Conservation (phyloP, 2,329 filamentous ascomycete species). For the Orbilia javanica region DNA sequence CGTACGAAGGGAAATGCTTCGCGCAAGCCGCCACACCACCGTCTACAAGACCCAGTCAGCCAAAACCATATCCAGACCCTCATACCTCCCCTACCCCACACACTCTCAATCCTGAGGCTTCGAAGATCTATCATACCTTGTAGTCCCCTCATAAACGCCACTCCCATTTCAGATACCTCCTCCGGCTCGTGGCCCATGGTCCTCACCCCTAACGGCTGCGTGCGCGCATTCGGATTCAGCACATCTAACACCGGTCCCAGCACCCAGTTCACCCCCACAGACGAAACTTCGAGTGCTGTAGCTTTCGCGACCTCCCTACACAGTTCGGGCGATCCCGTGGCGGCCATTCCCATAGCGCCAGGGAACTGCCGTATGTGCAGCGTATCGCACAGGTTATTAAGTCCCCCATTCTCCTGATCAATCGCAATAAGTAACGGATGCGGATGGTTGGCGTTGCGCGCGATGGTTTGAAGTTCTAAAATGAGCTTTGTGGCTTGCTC, state of each 20-base stretch:
- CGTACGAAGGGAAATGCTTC: constrained; percentile 97
- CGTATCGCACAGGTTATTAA: constrained; percentile 57
- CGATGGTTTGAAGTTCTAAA: constrained; percentile 91
- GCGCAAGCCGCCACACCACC: constrained; percentile 89
- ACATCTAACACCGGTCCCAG: constrained; percentile 95
- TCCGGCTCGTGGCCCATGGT: constrained; percentile 93
- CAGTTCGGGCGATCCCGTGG: constrained; percentile 84
- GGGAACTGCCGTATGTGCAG: constrained; percentile 77
- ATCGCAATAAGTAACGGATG: constrained; percentile 90
- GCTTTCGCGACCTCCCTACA: constrained; percentile 92
- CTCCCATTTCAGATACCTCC: constrained; percentile 91
- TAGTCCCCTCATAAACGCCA: constrained; percentile 84
- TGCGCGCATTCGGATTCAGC: constrained; percentile 68
- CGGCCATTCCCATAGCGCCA: constrained; percentile 94
- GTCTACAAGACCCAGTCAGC: constrained; percentile 67
- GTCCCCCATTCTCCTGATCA: constrained; percentile 90
- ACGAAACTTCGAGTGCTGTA: constrained; percentile 89
- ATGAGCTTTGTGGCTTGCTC: constrained; percentile 89
- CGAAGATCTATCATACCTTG: constrained; percentile 33
- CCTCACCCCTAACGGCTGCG: constrained; percentile 88
- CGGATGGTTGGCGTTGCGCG: constrained; percentile 87
- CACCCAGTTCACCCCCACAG: constrained; percentile 95
- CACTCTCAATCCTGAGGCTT: background rate
- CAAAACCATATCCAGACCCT: background rate
- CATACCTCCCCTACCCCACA: background rate